Conservation (phyloP, 108 stramenopile genomes). For the Epithemia pelagica region DNA sequence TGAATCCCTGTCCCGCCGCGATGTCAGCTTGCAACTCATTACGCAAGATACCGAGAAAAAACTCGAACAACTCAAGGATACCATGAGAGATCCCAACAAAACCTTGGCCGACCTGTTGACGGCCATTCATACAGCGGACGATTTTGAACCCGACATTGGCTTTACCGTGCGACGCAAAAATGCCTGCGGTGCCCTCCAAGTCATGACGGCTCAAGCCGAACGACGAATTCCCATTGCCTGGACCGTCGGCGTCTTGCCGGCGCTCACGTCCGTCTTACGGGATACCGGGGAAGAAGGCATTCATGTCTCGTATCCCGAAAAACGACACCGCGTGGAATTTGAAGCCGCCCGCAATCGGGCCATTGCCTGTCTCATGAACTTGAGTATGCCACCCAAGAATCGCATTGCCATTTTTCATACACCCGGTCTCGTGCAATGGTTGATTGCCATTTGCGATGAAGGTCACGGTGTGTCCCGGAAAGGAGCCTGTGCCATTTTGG, state of each 20-base stretch:
- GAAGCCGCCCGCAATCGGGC: constrained; percentile 54
- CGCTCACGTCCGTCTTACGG: constrained; percentile 53
- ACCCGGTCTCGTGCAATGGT: constrained; percentile 44
- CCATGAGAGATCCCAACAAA: constrained; percentile 23
- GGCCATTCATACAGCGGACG: constrained; percentile 30
- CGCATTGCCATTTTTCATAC: constrained; percentile 61
- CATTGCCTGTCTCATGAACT: constrained; percentile 47
- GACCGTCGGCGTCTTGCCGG: constrained; percentile 64
- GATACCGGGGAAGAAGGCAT: constrained; percentile 36
- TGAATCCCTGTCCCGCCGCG: constrained; percentile 7
- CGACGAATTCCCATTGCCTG: constrained; percentile 65
- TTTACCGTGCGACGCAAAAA: constrained; percentile 74
- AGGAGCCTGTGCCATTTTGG: constrained; percentile 53
- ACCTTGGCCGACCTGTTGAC: constrained; percentile 42
- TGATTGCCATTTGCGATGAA: constrained; percentile 45
- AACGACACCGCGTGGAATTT: constrained; percentile 36
- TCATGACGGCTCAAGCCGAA: constrained; percentile 46
- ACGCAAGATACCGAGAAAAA: constrained; percentile 7
- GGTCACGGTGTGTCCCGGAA: constrained; percentile 39
- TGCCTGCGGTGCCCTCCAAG: constrained; percentile 79
- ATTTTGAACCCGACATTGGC: constrained; percentile 34
- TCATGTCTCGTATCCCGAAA: constrained; percentile 28
- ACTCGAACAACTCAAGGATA: not conserved
- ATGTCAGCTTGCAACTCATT: constrained; percentile 1
- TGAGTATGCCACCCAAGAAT: constrained; percentile 55